phyloP scores from a whole-genome alignment of 345 rosid species.

The Mangifera indica region DNA sequence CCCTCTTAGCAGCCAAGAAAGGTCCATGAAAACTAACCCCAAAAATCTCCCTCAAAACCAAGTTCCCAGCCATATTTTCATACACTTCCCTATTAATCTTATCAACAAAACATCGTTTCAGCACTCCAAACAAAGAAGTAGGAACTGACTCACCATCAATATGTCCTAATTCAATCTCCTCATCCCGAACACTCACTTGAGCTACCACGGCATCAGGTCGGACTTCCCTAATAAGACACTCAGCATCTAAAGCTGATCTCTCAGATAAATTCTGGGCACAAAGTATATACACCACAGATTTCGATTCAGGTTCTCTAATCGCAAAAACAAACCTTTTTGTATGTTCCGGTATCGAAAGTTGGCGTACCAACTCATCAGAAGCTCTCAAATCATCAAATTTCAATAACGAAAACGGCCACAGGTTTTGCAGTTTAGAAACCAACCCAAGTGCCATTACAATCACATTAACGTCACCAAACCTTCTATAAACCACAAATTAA shows the following conservation, averaged over 20 bases:
- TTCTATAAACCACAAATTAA: slow-evolving; percentile 15
- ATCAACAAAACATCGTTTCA: slow-evolving; percentile 62
- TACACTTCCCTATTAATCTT: slow-evolving; percentile 73
- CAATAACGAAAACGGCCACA: slow-evolving; percentile 76
- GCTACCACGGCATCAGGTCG: slow-evolving; percentile 79
- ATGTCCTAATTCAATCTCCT: slow-evolving; percentile 38
- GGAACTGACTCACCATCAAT: slow-evolving; percentile 48
- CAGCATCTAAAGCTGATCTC: slow-evolving; percentile 72
- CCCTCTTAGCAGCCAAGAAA: slow-evolving; percentile 68
- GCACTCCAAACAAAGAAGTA: slow-evolving; percentile 71
- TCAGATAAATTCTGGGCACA: slow-evolving; percentile 78
- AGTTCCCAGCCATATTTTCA: slow-evolving; percentile 65
- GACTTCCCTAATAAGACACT: slow-evolving; percentile 63
- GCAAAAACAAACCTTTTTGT: slow-evolving; percentile 77
- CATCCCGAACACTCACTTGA: slow-evolving; percentile 48
- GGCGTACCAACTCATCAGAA: slow-evolving; percentile 56
- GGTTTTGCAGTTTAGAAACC: slow-evolving; percentile 38
- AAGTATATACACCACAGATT: slow-evolving; percentile 71
- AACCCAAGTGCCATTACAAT: slow-evolving; percentile 46
- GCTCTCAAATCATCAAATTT: slow-evolving; percentile 55
- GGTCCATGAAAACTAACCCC: slow-evolving; percentile 79
- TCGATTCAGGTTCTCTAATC: slow-evolving; percentile 51
- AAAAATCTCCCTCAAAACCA: slow-evolving; percentile 77
- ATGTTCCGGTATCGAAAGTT: slow-evolving; percentile 63
- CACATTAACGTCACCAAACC: slow-evolving; percentile 11